Percentiles rank a stretch among this genome's conserved stretches.
These are phyloP conservation scores for Auricularia heimuer DNA, from an alignment of 768 basidiomycete species.

Conservation along the genomic window DNA sequence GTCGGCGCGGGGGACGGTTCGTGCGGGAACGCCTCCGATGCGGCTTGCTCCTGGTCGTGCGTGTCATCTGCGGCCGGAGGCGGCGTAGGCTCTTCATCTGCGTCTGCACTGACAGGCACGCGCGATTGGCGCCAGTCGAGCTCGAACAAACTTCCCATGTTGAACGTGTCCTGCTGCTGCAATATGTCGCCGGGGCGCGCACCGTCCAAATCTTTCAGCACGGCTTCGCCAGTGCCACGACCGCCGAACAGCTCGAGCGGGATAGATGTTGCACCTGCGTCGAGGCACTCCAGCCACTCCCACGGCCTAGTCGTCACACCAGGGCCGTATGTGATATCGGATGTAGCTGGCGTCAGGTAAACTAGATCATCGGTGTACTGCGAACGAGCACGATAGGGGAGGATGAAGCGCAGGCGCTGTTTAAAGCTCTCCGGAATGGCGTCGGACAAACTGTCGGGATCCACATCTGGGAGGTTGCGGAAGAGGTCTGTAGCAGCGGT, in stretches of 20 bases:
- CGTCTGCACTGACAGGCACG: slow-evolving; percentile 13
- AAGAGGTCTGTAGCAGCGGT: slow-evolving; percentile 49
- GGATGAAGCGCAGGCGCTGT: slow-evolving; percentile 45
- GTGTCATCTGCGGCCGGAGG: slow-evolving; percentile 9
- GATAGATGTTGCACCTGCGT: slow-evolving; percentile 62
- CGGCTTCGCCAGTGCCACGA: slow-evolving; percentile 51
- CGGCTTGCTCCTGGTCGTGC: neutral
- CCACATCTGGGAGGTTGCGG: slow-evolving; percentile 47
- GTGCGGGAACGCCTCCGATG: neutral
- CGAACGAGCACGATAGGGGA: slow-evolving; percentile 44
- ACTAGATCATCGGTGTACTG: slow-evolving; percentile 47
- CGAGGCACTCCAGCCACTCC: slow-evolving; percentile 80
- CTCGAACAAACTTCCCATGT: slow-evolving; percentile 53
- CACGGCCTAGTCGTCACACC: slow-evolving; percentile 68
- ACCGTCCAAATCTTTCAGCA: slow-evolving; percentile 23
- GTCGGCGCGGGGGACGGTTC: slow-evolving; percentile 40
- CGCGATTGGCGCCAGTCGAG: slow-evolving; percentile 74
- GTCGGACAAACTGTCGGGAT: slow-evolving; percentile 41
- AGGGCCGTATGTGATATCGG: slow-evolving; percentile 34
- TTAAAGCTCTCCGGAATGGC: slow-evolving; percentile 48
- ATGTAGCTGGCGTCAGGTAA: slow-evolving; percentile 43
- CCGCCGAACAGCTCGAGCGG: slow-evolving; percentile 65
- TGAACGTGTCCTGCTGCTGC: slow-evolving; percentile 47
- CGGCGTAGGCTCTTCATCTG: slow-evolving; percentile 28
- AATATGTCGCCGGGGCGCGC: slow-evolving; percentile 18